Base-by-base conservation (phyloP, 75 land plant species). In the Pinus tabuliformis region DNA sequence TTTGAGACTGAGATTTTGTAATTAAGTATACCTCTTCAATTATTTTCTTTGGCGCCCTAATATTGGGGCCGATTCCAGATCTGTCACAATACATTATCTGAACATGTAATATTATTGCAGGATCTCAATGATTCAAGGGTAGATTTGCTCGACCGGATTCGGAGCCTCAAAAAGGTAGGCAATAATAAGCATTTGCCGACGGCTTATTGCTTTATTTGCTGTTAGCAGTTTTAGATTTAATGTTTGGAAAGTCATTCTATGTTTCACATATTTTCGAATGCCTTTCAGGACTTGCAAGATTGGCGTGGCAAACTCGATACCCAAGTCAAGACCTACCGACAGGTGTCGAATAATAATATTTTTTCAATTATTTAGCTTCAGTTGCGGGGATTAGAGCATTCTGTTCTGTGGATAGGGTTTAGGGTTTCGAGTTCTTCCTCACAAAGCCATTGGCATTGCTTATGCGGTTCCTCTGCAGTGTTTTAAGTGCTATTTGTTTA, bases 281-380 rank as follows among this genome's bases (percentile, higher is more conserved):
- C 21, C 18, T 58, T 24, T 37, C 74, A 84, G 86, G 86, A 84
- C 58, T 62, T 84, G 30, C 85, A 78, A 78, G 84, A 84, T n/a
- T 84, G 86, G 86, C 78, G 86, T 14, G 86, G 84, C 37, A 84
- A 82, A 80, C 77, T 84, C 14, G 86, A 84, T 28, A 77, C 70
- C n/a, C 81, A 84, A 77, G 84, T 84, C 26, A 78, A 73, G 18
- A 77, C 79, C 28, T 81, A 82, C 76, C 57, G 82, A 58, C 68
- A 82, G 83, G 83, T 81, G 22, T 49, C 45, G 3, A 68, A 6
- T n/a, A 37, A 20, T 13, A 6, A 26, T 12, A 2, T n/a, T 28
- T 18, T 33, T 68, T 42, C 9, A 39, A 37, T 68, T 68, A 8
- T 68, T 42, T n/a, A 68, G 1, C 52, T 45, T 45, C 54, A 49